Evolutionary conservation across 2,329 filamentous ascomycete genomes (phyloP), one percentile per base, ranked within the genome.

Genomic region (Trichoderma atroviride): DNA sequence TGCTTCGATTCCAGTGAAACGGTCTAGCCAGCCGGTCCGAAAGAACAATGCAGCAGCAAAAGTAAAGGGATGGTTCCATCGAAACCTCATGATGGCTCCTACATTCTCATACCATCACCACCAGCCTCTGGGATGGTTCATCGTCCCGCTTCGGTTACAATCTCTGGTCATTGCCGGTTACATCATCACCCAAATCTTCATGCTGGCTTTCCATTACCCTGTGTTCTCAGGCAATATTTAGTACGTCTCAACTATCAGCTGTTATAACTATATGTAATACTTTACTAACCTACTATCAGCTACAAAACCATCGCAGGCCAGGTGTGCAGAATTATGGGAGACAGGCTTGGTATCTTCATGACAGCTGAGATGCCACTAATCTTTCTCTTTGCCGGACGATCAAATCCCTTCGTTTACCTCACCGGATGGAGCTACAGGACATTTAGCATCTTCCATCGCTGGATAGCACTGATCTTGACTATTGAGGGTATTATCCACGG

Each of bases 361-460:
- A 84, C 87, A 60, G 85, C 84, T 2, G 88, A 88, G 70, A 79
- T 91, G 10, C 86, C 87, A 1, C 74, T 89, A 16, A 74, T 90
- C 0, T 90, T 87, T 85, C 76, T 90, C 0, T 91, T 91, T 72
- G 86, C 84, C 1, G 84, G 85, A 69, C 82, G 89, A 33, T 90
- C 90, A 72, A 89, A 91, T 71, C 77, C 87, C 0, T 80, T 91
- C 37, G 78, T 89, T 53, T 88, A 85, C 84, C 75, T 86, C 0
- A 91, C 89, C 0, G 88, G 88, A 1, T 91, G 89, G 88, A 86
- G 84, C 29, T 90, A 88, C 73, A 81, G 83, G 7, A 87, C 86
- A 0, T 90, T 87, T 73, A 90, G 87, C 73, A 81, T 86, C 35
- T 90, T 90, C 69, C 89, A 91, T 77, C 84, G 88, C 10, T 87